Evolutionary conservation across 2,329 filamentous ascomycete species (phyloP), one percentile per base, ranked within the genome.

Genomic region (Diaporthe sp.): DNA sequence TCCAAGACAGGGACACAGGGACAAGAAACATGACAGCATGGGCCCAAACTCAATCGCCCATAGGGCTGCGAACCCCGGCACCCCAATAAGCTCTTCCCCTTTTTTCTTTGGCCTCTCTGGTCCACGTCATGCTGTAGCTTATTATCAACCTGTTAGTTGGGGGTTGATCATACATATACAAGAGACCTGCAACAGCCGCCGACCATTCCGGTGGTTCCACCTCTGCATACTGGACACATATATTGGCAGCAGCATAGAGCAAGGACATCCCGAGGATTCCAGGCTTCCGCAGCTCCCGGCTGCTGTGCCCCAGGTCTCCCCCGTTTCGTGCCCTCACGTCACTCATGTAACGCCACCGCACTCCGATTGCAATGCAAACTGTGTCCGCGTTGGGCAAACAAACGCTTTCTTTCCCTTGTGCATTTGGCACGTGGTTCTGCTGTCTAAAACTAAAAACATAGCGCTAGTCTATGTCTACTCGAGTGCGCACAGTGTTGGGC

Each of bases 11-110:
- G 46, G 65, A 55, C 22, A 25, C 65, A 55, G 65, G 46, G 65
- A 55, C 22, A 25, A 39, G 34, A 55, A 22, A 68, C 42, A 53
- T 53, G 49, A 69, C 65, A 69, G 65, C 46, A 6, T 25, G 34
- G 65, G 31, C 34, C 46, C 65, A 69, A 69, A 69, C 65, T 69
- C 65, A 69, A 69, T 69, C 49, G 65, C 42, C 61, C 46, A 28
- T 69, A 69, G 49, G 65, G 65, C 65, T 69, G 65, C 6, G 10
- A 15, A 25, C 31, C 46, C 46, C 17, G 8, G 34, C 46, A 22
- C 46, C 22, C 31, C 13, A 42, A 28, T 42, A 69, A 55, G 10
- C 65, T 42, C 55, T 42, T 7, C 28, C 19, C 61, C 19, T n/a
- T 42, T 34, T 28, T 44, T 42, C 17, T 4, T 9, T 28, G 31